Evolutionary conservation across 2,329 filamentous ascomycete genomes (phyloP).

Genomic region (Xylariaceae sp.): DNA sequence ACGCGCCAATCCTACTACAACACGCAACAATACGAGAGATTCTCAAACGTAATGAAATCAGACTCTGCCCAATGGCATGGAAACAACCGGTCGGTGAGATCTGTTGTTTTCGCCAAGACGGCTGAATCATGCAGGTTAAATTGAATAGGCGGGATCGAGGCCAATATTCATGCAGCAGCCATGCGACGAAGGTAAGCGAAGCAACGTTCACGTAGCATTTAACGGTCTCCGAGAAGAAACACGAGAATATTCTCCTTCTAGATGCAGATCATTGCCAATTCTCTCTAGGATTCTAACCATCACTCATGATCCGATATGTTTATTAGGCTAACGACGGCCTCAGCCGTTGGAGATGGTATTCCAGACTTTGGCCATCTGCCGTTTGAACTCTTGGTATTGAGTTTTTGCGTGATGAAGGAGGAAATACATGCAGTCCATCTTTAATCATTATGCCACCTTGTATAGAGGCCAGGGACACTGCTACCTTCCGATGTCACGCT

Average conservation of each 20-base stretch:
- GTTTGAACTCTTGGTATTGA: neutral
- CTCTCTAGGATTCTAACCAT: slow-evolving; percentile 8
- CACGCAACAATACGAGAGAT: slow-evolving; percentile 19
- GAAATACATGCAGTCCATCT: neutral
- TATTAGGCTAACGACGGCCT: slow-evolving; percentile 18
- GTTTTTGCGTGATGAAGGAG: neutral
- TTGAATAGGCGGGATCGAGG: slow-evolving; percentile 28
- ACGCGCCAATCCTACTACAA: slow-evolving; percentile 7
- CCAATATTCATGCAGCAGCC: slow-evolving; percentile 32
- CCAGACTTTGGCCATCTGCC: slow-evolving; percentile 4
- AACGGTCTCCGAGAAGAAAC: slow-evolving; percentile 8
- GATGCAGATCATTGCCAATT: slow-evolving; percentile 25
- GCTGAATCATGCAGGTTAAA: slow-evolving; percentile 42
- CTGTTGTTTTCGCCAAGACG: slow-evolving; percentile 35
- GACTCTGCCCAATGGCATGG: slow-evolving; percentile 14
- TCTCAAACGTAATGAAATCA: slow-evolving; percentile 23
- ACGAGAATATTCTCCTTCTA: slow-evolving; percentile 8
- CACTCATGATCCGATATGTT: too few species aligned
- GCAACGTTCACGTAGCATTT: slow-evolving; percentile 27
- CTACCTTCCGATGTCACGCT: slow-evolving; percentile 14
- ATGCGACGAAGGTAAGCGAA: slow-evolving; percentile 29
- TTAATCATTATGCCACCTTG: slow-evolving; percentile 11
- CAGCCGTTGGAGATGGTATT: neutral
- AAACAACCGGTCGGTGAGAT: slow-evolving; percentile 17
- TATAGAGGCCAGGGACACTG: slow-evolving; percentile 12